These are phyloP conservation scores for Medakamo hakoo DNA, from an alignment of 139 green algal genomes.

Conservation along the genomic window DNA sequence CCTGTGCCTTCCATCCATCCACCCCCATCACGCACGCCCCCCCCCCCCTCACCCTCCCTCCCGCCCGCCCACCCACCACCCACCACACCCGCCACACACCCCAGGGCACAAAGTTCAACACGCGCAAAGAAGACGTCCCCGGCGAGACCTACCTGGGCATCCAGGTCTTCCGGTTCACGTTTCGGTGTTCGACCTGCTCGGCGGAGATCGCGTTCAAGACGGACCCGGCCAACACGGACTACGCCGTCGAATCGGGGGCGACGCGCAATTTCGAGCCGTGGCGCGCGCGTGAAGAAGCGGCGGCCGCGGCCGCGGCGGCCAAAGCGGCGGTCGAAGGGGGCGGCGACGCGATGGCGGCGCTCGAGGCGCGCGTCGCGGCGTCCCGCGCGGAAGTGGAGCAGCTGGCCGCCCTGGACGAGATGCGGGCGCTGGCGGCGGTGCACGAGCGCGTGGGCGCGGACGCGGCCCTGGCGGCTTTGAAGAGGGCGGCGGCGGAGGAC, in stretches of 20 bases:
- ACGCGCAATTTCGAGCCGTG: slow-evolving; percentile 91
- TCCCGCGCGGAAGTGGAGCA: slow-evolving; percentile 94
- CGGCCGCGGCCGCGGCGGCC: slow-evolving; percentile 19
- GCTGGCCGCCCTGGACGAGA: slow-evolving; percentile 83
- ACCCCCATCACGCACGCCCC: too few species aligned
- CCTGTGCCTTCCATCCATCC: too few species aligned
- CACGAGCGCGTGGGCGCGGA: slow-evolving; percentile 8
- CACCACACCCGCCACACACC: too few species aligned
- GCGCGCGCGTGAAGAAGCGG: slow-evolving; percentile 53
- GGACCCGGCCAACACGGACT: slow-evolving; percentile 89
- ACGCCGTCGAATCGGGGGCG: slow-evolving; percentile 81
- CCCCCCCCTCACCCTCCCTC: too few species aligned
- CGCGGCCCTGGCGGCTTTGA: slow-evolving; percentile 8
- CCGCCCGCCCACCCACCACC: too few species aligned
- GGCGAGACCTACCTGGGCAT: slow-evolving; percentile 91
- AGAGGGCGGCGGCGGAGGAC: slow-evolving; percentile 4
- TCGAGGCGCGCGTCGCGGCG: slow-evolving; percentile 89
- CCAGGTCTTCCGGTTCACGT: slow-evolving; percentile 85
- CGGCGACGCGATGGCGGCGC: slow-evolving; percentile 86
- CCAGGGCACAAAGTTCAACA: slow-evolving; percentile 97
- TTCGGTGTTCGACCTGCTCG: slow-evolving; percentile 76
- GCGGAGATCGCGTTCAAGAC: slow-evolving; percentile 95
- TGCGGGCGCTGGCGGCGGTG: slow-evolving; percentile 37
- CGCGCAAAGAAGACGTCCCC: slow-evolving; percentile 79
- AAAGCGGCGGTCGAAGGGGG: slow-evolving; percentile 75